Base-by-base conservation (phyloP, 495 filamentous ascomycete species). In the Trichoderma virens region DNA sequence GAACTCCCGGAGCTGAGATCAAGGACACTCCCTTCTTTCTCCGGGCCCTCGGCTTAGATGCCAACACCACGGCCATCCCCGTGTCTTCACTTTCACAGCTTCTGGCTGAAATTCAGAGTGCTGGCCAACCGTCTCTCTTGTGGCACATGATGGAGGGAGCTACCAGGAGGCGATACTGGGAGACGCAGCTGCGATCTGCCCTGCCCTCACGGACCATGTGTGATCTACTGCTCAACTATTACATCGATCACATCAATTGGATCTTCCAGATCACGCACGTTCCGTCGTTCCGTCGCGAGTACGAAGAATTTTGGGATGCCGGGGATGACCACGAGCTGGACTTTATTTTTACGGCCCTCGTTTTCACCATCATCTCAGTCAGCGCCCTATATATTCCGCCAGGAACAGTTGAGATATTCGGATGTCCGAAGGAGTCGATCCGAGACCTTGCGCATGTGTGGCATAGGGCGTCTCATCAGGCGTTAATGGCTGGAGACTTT, bases 211-310 rank as follows among this genome's bases (percentile, higher is more conserved):
- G 51, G 51, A 14, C 51, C 25, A 56, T 56, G 51, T 56, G 51
- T 6, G 51, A 56, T n/a, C 25, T 56, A 16, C 23, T 56, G 51
- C 23, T 56, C 23, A 56, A 56, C 51, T 56, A 56, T n/a, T 56
- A 56, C 51, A 23, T 56, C 25, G 51, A 56, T 18, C 51, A 56
- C 25, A 30, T 56, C 51, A 56, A 56, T 25, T 56, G 51, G 51
- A 31, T 56, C 7, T 56, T 56, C 51, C 51, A 56, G 51, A 56
- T 56, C 51, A 56, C 51, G 25, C 51, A 56, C 51, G 51, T 56
- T 2, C 51, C 51, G 51, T 56, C 51, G 2, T 56, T 56, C 13
- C 51, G 51, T 2, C 51, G 25, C 51, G 9, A 30, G 25, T 56
- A 56, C 25, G 51, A 56, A 13, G 25, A 30, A 7, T 56, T 56